Percentiles rank a stretch among this genome's conserved stretches.
Conservation (phyloP, 345 rosid species). For the Gossypium turneri region DNA sequence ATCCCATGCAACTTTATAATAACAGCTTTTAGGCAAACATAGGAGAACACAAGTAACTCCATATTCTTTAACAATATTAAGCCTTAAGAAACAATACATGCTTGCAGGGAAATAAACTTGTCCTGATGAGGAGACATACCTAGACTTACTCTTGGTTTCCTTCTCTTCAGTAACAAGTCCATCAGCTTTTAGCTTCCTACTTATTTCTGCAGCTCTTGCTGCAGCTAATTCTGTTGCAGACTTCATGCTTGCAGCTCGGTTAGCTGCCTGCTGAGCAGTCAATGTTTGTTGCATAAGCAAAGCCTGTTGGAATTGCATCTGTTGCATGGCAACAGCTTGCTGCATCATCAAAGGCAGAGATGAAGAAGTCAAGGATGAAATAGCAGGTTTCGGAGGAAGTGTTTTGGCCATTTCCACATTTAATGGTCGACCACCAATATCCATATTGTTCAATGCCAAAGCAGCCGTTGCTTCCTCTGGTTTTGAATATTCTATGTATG, state of each 20-base stretch:
- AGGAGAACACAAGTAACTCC: neutral
- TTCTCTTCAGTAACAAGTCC: slow-evolving; percentile 61
- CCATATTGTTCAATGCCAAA: slow-evolving; percentile 85
- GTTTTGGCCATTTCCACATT: slow-evolving; percentile 96
- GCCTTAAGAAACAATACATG: neutral
- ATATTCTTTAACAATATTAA: neutral
- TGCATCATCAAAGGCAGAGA: slow-evolving; percentile 97
- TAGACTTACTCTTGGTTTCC: slow-evolving; percentile 54
- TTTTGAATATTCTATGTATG: slow-evolving; percentile 81
- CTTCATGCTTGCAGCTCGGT: slow-evolving; percentile 92
- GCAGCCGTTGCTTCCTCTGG: slow-evolving; percentile 94
- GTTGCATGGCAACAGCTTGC: slow-evolving; percentile 99
- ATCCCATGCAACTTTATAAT: neutral
- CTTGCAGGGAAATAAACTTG: neutral
- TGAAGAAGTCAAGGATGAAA: slow-evolving; percentile 52
- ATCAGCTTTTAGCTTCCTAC: slow-evolving; percentile 79
- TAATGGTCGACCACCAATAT: slow-evolving; percentile 86
- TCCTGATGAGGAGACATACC: slow-evolving; percentile 35
- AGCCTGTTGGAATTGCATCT: slow-evolving; percentile 97
- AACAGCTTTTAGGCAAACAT: neutral
- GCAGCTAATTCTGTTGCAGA: slow-evolving; percentile 97
- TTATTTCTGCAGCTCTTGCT: slow-evolving; percentile 97
- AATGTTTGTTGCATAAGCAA: slow-evolving; percentile 92
- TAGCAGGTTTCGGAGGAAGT: slow-evolving; percentile 73
- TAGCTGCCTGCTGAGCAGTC: slow-evolving; percentile 98